These are phyloP conservation scores for Microthlaspi erraticum DNA, from an alignment of 345 rosid genomes.

Conservation along the genomic window DNA sequence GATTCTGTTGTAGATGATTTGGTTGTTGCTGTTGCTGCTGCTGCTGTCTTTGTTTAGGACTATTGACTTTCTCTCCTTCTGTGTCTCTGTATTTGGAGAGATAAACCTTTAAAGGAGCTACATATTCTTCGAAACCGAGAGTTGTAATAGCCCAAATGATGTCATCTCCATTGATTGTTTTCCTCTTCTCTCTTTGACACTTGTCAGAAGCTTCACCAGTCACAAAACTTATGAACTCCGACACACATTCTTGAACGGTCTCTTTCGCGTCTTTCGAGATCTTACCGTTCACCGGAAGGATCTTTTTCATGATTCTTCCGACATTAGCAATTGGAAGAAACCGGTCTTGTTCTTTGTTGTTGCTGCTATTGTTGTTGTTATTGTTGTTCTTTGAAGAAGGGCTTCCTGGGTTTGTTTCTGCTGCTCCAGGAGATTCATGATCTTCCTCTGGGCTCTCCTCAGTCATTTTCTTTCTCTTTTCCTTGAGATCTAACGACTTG, in stretches of 20 bases:
- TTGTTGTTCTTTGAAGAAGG: slow-evolving; percentile 48
- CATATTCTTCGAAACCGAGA: slow-evolving; percentile 73
- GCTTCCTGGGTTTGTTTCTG: slow-evolving; percentile 56
- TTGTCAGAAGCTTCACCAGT: slow-evolving; percentile 77
- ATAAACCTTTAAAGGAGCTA: slow-evolving; percentile 61
- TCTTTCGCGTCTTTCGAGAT: slow-evolving; percentile 78
- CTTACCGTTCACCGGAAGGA: slow-evolving; percentile 65
- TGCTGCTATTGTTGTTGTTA: slow-evolving; percentile 11
- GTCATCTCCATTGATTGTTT: slow-evolving; percentile 80
- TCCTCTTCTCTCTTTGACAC: slow-evolving; percentile 72
- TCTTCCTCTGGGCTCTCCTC: slow-evolving; percentile 57
- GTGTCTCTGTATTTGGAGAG: slow-evolving; percentile 63
- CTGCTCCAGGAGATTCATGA: slow-evolving; percentile 40
- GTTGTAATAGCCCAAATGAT: slow-evolving; percentile 77
- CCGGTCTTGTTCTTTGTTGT: slow-evolving; percentile 67
- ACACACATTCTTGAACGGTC: slow-evolving; percentile 78
- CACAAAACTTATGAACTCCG: slow-evolving; percentile 76
- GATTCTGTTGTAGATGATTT: slow-evolving; percentile 48
- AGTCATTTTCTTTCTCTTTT: slow-evolving; percentile 52
- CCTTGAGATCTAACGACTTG: slow-evolving; percentile 15
- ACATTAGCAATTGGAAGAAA: slow-evolving; percentile 78
- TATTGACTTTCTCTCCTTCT: slow-evolving; percentile 66
- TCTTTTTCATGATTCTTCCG: slow-evolving; percentile 80
- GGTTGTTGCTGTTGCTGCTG: slow-evolving; percentile 39
- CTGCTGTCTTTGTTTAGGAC: slow-evolving; percentile 60